These are phyloP conservation scores for Elongisporangium undulatum DNA, from an alignment of 352 stramenopile species.

Conservation along the genomic window DNA sequence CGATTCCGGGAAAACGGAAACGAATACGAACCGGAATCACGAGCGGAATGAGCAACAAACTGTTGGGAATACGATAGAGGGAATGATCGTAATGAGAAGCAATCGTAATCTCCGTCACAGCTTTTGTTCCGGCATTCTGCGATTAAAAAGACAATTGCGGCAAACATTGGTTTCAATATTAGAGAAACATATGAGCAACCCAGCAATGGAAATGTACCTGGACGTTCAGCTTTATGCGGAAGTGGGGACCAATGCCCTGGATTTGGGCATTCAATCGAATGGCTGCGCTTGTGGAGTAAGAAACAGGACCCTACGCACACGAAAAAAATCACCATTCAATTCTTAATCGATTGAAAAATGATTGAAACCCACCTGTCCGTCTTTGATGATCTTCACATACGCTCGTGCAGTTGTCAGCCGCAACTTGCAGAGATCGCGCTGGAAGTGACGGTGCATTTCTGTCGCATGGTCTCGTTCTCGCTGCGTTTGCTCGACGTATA, in stretches of 20 bases:
- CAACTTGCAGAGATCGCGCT: constrained; percentile 88
- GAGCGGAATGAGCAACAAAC: constrained; percentile 58
- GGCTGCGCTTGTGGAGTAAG: constrained; percentile 57
- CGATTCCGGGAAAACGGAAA: not conserved
- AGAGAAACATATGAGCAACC: not conserved
- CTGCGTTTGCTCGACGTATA: constrained; percentile 93
- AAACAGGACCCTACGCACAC: constrained; percentile 45
- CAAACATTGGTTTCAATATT: not conserved
- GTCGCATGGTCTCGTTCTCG: constrained; percentile 85
- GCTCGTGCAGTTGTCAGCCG: constrained; percentile 80
- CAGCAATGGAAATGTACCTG: constrained; percentile 26
- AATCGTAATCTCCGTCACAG: constrained; percentile 58
- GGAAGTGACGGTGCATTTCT: constrained; percentile 92
- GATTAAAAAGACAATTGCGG: not conserved
- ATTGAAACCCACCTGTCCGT: constrained; percentile 51
- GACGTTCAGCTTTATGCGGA: constrained; percentile 81
- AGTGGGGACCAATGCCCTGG: constrained; percentile 72
- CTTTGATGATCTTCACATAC: constrained; percentile 90
- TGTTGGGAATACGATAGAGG: constrained; percentile 64
- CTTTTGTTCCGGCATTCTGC: constrained; percentile 63
- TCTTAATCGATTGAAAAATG: not conserved
- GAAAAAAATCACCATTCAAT: not conserved
- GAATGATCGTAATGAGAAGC: constrained; percentile 79
- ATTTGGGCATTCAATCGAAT: constrained; percentile 84
- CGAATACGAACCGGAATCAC: constrained; percentile 53